A percentile compares a stretch with the other conserved stretches of the same genome.
These are phyloP conservation scores for Ustilago bromivora DNA, from an alignment of 1,284 basidiomycete species.

Conservation along the genomic window DNA sequence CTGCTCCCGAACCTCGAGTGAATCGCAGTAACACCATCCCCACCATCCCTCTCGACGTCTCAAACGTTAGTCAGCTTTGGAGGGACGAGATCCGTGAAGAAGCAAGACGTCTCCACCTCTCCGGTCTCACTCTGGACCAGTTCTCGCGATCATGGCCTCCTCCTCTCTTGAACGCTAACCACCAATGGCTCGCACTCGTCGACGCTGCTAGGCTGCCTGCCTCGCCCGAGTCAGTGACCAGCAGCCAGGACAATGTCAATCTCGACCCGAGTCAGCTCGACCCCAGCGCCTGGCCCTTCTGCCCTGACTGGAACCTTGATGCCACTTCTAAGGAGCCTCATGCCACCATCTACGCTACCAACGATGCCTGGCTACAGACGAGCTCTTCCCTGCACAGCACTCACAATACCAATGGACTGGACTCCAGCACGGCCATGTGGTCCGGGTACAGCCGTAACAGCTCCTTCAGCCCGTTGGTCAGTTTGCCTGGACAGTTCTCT, in stretches of 20 bases:
- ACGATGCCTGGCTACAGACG: background rate
- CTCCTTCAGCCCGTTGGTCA: background rate
- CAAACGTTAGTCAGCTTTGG: conserved; percentile 14
- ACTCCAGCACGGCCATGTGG: background rate
- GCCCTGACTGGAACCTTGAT: conserved; percentile 1
- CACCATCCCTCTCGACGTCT: background rate
- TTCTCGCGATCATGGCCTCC: background rate
- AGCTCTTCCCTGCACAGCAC: conserved; percentile 5
- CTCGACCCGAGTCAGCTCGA: background rate
- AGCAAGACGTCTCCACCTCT: background rate
- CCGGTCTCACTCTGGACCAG: background rate
- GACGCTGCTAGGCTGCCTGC: background rate
- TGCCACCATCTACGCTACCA: background rate
- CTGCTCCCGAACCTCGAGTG: background rate
- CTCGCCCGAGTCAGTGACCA: conserved; percentile 6
- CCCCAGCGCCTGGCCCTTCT: background rate
- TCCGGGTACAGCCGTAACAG: background rate
- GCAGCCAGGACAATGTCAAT: background rate
- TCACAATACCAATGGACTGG: background rate
- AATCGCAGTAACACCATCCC: background rate
- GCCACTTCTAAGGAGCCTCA: background rate
- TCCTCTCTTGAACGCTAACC: background rate
- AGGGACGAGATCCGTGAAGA: background rate
- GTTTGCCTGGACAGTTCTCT: background rate
- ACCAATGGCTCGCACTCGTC: background rate